These are phyloP conservation scores for Sanghuangporus sanghuang DNA, from an alignment of 1,284 basidiomycete genomes.

Conservation along the genomic window DNA sequence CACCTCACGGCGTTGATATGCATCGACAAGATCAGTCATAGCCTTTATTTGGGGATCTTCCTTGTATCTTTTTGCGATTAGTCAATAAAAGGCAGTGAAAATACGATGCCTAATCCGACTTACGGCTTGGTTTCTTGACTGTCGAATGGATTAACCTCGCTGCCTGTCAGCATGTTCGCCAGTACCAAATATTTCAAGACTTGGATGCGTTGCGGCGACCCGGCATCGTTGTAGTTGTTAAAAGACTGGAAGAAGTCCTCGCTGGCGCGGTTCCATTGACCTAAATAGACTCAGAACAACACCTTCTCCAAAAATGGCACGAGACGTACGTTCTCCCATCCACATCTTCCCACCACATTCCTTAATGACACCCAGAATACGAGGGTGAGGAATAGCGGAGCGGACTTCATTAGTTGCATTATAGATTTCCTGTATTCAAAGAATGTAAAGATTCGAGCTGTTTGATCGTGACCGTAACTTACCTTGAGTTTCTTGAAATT, in stretches of 20 bases:
- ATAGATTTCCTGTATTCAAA: slow-evolving; percentile 78
- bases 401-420: slow-evolving; percentile 90
- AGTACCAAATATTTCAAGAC: slow-evolving; percentile 98
- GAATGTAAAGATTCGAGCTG: background rate
- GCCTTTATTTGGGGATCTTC: slow-evolving; percentile 94
- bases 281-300: background rate
- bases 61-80: slow-evolving; percentile 74
- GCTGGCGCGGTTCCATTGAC: slow-evolving; percentile 92
- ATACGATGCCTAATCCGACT: background rate
- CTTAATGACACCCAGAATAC: slow-evolving; percentile 98
- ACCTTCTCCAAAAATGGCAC: background rate
- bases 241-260: slow-evolving; percentile 99
- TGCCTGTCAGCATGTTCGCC: slow-evolving; percentile 97
- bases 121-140: slow-evolving; percentile 98
- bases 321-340: slow-evolving; percentile 92
- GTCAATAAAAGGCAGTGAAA: background rate
- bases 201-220: slow-evolving; percentile 93
- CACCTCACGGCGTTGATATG: slow-evolving; percentile 94
- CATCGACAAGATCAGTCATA: slow-evolving; percentile 95
- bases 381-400: slow-evolving; percentile 96
- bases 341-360: slow-evolving; percentile 99
- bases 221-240: slow-evolving; percentile 97
- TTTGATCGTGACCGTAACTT: slow-evolving; percentile 4
- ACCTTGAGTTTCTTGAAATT: slow-evolving; percentile 96
- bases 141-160: slow-evolving; percentile 98